Conservation (phyloP, 164 flowering plant genomes). For the Berberis thunbergii region DNA sequence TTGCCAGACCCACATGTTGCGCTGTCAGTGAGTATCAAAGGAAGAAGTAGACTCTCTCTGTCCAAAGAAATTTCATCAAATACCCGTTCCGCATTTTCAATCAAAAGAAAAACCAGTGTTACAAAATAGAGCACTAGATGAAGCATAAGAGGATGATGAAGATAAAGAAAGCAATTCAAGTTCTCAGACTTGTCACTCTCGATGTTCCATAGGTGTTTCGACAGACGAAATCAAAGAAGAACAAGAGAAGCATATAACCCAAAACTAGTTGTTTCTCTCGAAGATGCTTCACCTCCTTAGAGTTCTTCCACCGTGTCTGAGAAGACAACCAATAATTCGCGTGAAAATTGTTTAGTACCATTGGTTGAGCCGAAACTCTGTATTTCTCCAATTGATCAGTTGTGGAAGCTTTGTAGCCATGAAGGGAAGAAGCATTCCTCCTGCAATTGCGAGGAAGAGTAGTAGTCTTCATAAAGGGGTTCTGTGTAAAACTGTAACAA, state of each 20-base stretch:
- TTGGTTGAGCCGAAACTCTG: slow-evolving; percentile 40
- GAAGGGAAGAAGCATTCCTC: background rate
- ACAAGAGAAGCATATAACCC: slow-evolving; percentile 10
- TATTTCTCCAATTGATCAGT: slow-evolving; percentile 56
- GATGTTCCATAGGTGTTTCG: slow-evolving; percentile 58
- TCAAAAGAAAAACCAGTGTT: slow-evolving; percentile 8
- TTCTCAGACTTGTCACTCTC: slow-evolving; percentile 34
- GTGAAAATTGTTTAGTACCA: background rate
- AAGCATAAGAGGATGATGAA: slow-evolving; percentile 22
- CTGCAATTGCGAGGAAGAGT: slow-evolving; percentile 15
- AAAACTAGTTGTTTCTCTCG: slow-evolving; percentile 15
- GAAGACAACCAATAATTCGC: slow-evolving; percentile 17
- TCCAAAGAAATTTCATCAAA: slow-evolving; percentile 28
- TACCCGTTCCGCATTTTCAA: slow-evolving; percentile 19
- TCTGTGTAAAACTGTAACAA: slow-evolving; percentile 26
- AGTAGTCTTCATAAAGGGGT: slow-evolving; percentile 34
- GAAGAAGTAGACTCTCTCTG: too few relatives aligned
- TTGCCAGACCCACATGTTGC: too few relatives aligned
- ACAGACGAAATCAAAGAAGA: slow-evolving; percentile 37
- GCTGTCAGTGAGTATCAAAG: too few relatives aligned
- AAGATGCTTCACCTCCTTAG: slow-evolving; percentile 34
- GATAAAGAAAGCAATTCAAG: slow-evolving; percentile 33
- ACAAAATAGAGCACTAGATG: slow-evolving; percentile 3
- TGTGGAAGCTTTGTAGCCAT: slow-evolving; percentile 40
- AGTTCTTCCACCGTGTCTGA: slow-evolving; percentile 35